Conservation (phyloP, 2,329 filamentous ascomycete genomes). For the Tolypocladium cylindrosporum region DNA sequence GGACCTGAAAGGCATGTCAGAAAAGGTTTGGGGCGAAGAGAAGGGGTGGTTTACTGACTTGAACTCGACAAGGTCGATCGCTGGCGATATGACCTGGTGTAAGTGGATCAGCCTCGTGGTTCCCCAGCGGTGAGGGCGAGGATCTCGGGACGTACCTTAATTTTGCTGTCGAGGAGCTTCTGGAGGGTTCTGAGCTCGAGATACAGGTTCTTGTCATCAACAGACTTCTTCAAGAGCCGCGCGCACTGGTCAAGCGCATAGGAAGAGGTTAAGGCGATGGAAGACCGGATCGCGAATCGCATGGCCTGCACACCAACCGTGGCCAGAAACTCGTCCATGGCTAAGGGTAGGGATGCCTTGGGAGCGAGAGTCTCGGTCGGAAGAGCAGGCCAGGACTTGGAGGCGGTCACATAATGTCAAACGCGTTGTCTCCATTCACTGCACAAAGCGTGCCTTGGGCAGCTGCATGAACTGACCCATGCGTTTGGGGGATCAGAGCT, state of each 20-base stretch:
- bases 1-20: conserved; percentile 24
- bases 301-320: conserved; percentile 59
- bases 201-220: conserved; percentile 60
- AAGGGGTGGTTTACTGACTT: conserved; percentile 41
- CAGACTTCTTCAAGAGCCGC: conserved; percentile 59
- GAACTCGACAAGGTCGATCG: conserved; percentile 85
- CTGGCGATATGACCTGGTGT: conserved; percentile 69
- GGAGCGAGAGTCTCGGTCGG: not conserved
- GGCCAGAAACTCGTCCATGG: conserved; percentile 60
- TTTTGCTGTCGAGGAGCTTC: conserved; percentile 70
- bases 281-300: conserved; percentile 85
- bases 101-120: not conserved
- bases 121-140: not conserved
- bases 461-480: not conserved
- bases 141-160: conserved; percentile 49
- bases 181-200: conserved; percentile 62
- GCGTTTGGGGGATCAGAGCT: not conserved
- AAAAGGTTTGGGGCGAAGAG: not conserved
- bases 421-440: not conserved
- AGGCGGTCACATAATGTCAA: conserved; percentile 1
- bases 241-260: conserved; percentile 80
- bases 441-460: not conserved
- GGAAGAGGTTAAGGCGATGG: conserved; percentile 72
- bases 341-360: not conserved
- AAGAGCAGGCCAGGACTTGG: not conserved